phyloP scores from a whole-genome alignment of 768 basidiomycete genomes.

The Porpolomopsis calyptriformis region DNA sequence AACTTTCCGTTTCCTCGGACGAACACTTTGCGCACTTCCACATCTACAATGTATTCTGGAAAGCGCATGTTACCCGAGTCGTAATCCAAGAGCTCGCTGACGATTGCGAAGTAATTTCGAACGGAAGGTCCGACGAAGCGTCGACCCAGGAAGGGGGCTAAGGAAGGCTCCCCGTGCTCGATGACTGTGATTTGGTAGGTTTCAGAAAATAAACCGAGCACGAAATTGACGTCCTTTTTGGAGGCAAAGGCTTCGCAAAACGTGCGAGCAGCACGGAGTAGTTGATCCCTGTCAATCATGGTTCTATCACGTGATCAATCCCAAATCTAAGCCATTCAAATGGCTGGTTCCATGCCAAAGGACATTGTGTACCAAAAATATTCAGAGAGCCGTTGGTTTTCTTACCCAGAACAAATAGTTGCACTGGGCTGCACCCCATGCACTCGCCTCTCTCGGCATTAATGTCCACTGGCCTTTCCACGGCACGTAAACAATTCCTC shows the following conservation, averaged over 20 bases:
- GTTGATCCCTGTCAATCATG: conserved; percentile 19
- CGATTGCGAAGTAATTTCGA: conserved; percentile 38
- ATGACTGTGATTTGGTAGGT: conserved; percentile 32
- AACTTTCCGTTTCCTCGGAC: conserved; percentile 45
- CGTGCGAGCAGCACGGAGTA: conserved; percentile 33
- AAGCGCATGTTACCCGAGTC: conserved; percentile 36
- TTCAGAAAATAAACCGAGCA: conserved; percentile 43
- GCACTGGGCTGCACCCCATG: conserved; percentile 45
- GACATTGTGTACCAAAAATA: too few species aligned
- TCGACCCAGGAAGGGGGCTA: conserved; percentile 54
- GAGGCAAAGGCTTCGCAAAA: conserved; percentile 46
- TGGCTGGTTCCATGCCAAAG: neutral
- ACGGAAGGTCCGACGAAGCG: conserved; percentile 37
- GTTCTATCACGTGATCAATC: neutral
- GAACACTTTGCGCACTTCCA: conserved; percentile 38
- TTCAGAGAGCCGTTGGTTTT: too few species aligned
- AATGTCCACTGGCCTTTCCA: conserved; percentile 59
- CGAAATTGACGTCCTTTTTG: conserved; percentile 28
- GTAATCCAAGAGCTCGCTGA: conserved; percentile 37
- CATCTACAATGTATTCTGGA: conserved; percentile 45
- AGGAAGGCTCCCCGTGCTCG: conserved; percentile 43
- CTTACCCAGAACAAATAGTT: conserved; percentile 89
- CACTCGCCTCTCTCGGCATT: conserved; percentile 46
- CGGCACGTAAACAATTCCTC: conserved; percentile 70
- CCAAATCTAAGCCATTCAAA: neutral